Evolutionary conservation across 805 yeast species (phyloP), one percentile per base, ranked within the genome.

Genomic region (Wickerhamiella shivajii): DNA sequence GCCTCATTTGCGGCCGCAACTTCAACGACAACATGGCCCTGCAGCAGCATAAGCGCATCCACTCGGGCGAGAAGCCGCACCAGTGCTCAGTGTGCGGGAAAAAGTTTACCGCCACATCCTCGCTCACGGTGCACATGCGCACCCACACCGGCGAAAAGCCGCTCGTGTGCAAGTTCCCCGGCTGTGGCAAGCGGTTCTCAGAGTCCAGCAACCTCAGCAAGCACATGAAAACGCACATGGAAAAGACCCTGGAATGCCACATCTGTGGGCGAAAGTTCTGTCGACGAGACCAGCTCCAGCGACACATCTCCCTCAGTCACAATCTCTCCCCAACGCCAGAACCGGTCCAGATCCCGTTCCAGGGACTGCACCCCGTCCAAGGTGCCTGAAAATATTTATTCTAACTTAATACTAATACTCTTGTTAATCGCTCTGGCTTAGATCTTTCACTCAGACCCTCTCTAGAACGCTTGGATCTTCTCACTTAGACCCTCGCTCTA

Each of bases 91-190:
- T 61, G 2, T 87, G 98, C 53, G 74, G 68, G 4, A 85, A 83
- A 52, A 52, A 60, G 17, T 87, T 87, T 59, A 77, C 93, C 8
- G 81, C 93, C 2, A 69, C 79, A 18, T 74, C 90, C 3, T 75
- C 90, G 11, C 60, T 85, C 28, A 76, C 83, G 2, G 81, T 87
- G 19, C 97, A 90, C 56, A 55, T 67, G 29, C 63, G 97, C 39
- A 74, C 74, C 2, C 98, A 87, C 54, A 78, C 93, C 1, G 95
- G 95, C 31, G 93, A 83, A 53, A 79, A 81, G 52, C 93, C 94
- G 2, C 90, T 79, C 51, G 74, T 71, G 31, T 83, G 95, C 56
- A 67, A 73, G 13, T 81, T 68, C 45, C 84, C 90, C 1, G 51
- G 49, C 1, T 87, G 98, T 52, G 75, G 71, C 12, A 84, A 80